Evolutionary conservation across 176 grass and related monocot genomes (phyloP).

Genomic region (Cenchrus purpureus): DNA sequence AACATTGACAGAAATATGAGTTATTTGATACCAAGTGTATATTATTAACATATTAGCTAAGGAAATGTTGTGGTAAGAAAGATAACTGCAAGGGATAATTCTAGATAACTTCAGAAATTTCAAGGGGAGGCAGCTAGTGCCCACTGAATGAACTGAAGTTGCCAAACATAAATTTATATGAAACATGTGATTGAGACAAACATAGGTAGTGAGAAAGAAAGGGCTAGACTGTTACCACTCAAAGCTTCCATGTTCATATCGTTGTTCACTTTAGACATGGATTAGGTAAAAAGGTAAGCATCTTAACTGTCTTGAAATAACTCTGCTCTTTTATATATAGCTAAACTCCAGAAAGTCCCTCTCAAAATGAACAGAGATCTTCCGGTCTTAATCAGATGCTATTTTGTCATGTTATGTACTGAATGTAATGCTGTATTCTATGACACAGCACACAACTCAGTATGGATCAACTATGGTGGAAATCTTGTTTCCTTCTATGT

Average conservation of each 20-base stretch:
- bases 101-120: background rate
- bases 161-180: slow-evolving; percentile 25
- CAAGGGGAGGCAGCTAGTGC: slow-evolving; percentile 8
- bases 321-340: background rate
- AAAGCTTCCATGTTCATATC: slow-evolving; percentile 27
- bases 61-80: slow-evolving; percentile 1
- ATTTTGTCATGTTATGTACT: slow-evolving; percentile 25
- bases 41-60: slow-evolving; percentile 20
- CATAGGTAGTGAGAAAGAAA: background rate
- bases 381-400: slow-evolving; percentile 20
- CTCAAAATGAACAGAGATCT: background rate
- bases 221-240: slow-evolving; percentile 11
- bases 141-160: slow-evolving; percentile 25
- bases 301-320: slow-evolving; percentile 9
- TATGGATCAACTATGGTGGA: slow-evolving; percentile 21
- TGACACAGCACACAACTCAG: slow-evolving; percentile 26
- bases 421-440: slow-evolving; percentile 37
- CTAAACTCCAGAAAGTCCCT: background rate
- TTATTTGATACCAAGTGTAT: background rate
- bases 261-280: slow-evolving; percentile 2
- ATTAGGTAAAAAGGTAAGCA: slow-evolving; percentile 14
- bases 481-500: slow-evolving; percentile 35
- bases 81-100: slow-evolving; percentile 17
- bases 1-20: slow-evolving; percentile 3
- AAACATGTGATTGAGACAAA: slow-evolving; percentile 24